Evolutionary conservation across 495 filamentous ascomycete genomes (phyloP), one percentile per base, ranked within the genome.

Genomic region (Penicillium riverlandense): DNA sequence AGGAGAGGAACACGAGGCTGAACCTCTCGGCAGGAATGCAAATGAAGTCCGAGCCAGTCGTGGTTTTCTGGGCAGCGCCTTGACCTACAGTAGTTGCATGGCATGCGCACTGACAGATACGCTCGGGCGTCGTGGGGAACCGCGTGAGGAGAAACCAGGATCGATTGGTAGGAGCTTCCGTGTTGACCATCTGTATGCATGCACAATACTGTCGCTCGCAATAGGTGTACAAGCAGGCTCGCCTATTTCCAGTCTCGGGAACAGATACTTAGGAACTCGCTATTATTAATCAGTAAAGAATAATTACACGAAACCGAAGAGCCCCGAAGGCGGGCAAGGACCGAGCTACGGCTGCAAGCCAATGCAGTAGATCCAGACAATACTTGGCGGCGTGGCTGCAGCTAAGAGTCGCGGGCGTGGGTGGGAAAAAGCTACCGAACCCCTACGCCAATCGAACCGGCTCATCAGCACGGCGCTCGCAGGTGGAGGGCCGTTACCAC

Each of bases 251-350:
- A 16, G 22, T 22, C 22, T 4, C 22, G 22, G 22, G 3, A 22
- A 22, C 22, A 22, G 22, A 22, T 22, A 16, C 1, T 4, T 16
- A 22, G 22, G 22, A 22, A 22, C 22, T 6, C 22, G 22, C 22
- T 22, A 6, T 22, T 22, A 22, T 22, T 6, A 22, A 4, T 22
- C 3, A 22, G 22, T 22, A 22, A 22, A 22, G 2, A 22, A 22
- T 4, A 22, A 4, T 22, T 22, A 22, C 2, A 6, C 22, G 4
- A 22, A 22, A 4, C 22, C 22, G 22, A 22, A 4, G 53, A 49
- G 30, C 37, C 45, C 50, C 46, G 34, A 50, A 47, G 44, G 48
- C 49, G 56, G 53, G 49, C 45, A 54, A 54, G 45, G 44, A 47
- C 47, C 56, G 4, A 22, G 22, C 22, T 22, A 22, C 22, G 4